Conservation (phyloP, 1,284 basidiomycete species). For the Ceratobasidium sp. region DNA sequence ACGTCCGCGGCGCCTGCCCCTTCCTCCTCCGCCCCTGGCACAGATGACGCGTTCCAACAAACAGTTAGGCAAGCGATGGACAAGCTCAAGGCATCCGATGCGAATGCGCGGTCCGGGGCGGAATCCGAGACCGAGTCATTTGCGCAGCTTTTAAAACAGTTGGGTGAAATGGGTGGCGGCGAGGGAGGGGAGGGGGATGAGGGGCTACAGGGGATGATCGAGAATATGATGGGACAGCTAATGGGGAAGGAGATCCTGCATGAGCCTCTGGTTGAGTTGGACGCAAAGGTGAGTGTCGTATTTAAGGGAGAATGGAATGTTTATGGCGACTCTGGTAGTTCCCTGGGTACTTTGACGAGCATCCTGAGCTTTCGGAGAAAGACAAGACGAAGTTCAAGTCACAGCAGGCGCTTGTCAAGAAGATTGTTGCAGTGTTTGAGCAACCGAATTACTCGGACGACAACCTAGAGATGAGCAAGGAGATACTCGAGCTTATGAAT, state of each 20-base stretch:
- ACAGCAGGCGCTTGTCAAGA: slow-evolving; percentile 72
- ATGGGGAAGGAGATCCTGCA: slow-evolving; percentile 95
- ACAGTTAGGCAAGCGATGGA: slow-evolving; percentile 84
- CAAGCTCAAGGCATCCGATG: slow-evolving; percentile 79
- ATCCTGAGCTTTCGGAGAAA: slow-evolving; percentile 63
- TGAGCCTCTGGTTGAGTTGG: slow-evolving; percentile 90
- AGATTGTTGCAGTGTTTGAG: slow-evolving; percentile 82
- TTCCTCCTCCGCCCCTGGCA: slow-evolving; percentile 43
- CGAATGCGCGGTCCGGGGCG: slow-evolving; percentile 60
- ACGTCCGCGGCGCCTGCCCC: slow-evolving; percentile 49
- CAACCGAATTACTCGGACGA: slow-evolving; percentile 72
- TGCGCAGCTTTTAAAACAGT: slow-evolving; percentile 62
- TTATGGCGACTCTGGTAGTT: slow-evolving; percentile 65
- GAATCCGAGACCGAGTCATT: slow-evolving; percentile 57
- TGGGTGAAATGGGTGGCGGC: slow-evolving; percentile 57
- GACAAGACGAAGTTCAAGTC: slow-evolving; percentile 76
- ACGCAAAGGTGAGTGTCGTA: slow-evolving; percentile 72
- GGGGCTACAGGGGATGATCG: slow-evolving; percentile 80
- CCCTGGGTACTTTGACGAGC: slow-evolving; percentile 77
- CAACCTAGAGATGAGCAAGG: slow-evolving; percentile 63
- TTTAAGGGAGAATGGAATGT: too few relatives aligned
- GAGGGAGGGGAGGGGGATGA: slow-evolving; percentile 63
- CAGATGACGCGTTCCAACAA: slow-evolving; percentile 68
- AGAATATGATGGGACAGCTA: slow-evolving; percentile 92
- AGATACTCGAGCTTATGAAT: slow-evolving; percentile 77